Percentiles rank a stretch among this genome's conserved stretches.
Conservation (phyloP, 2,329 filamentous ascomycete species). For the Zasmidium angulare region DNA sequence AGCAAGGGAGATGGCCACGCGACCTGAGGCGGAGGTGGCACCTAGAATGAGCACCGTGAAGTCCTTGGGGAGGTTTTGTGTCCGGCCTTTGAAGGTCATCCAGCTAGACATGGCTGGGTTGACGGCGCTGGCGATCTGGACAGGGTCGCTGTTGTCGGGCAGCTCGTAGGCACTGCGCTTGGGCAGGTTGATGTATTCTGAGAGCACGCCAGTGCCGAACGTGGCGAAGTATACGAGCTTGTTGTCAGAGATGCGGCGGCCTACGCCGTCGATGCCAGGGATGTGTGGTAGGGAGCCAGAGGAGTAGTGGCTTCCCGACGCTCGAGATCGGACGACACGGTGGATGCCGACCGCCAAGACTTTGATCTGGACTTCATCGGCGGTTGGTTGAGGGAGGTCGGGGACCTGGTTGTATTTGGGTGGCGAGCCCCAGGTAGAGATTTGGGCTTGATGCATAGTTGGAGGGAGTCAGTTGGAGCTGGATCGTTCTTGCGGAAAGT, state of each 20-base stretch:
- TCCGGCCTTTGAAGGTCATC: conserved; percentile 56
- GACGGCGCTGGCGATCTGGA: conserved; percentile 53
- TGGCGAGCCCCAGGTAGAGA: conserved; percentile 42
- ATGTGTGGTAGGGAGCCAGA: conserved; percentile 51
- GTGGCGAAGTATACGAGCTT: conserved; percentile 53
- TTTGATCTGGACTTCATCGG: conserved; percentile 49
- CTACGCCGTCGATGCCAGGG: conserved; percentile 57
- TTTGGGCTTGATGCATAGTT: conserved; percentile 42
- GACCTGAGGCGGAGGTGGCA: conserved; percentile 54
- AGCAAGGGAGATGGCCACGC: conserved; percentile 51
- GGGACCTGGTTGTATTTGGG: conserved; percentile 34
- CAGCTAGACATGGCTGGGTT: conserved; percentile 59
- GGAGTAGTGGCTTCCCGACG: conserved; percentile 57
- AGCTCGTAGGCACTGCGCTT: conserved; percentile 42
- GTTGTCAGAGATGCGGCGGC: conserved; percentile 43
- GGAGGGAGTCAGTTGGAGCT: too few species aligned
- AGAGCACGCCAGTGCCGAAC: conserved; percentile 46
- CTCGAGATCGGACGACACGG: conserved; percentile 54
- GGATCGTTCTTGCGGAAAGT: too few species aligned
- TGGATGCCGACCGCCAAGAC: conserved; percentile 56
- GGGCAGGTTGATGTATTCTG: conserved; percentile 52
- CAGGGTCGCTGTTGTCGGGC: conserved; percentile 47
- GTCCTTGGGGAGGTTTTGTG: conserved; percentile 38
- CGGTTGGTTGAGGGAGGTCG: conserved; percentile 39
- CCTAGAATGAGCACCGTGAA: conserved; percentile 56